phyloP scores from a whole-genome alignment of 306 rosid species.

The Trifolium pratense region DNA sequence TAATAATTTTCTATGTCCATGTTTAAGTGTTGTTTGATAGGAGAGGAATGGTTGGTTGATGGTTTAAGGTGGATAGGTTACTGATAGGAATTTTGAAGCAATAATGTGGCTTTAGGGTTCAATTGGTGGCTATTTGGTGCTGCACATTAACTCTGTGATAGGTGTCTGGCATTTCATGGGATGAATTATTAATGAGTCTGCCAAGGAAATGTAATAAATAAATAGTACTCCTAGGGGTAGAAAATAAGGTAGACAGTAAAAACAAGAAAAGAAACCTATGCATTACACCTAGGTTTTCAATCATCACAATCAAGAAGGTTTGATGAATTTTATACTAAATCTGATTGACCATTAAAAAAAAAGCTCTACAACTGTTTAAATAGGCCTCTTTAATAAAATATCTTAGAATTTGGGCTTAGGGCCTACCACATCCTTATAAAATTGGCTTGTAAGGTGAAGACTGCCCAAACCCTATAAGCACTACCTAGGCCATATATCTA shows the following conservation, averaged over 20 bases:
- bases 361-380: background rate
- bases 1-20: background rate
- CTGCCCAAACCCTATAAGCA: background rate
- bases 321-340: background rate
- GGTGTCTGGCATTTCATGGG: background rate
- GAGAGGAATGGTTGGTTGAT: background rate
- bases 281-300: slow-evolving; percentile 13
- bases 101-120: slow-evolving; percentile 10
- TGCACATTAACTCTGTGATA: background rate
- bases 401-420: background rate
- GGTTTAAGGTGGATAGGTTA: background rate
- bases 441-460: background rate
- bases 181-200: slow-evolving; percentile 3
- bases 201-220: slow-evolving; percentile 14
- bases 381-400: background rate
- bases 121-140: slow-evolving; percentile 13
- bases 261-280: slow-evolving; percentile 14
- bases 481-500: background rate
- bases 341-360: background rate
- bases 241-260: slow-evolving; percentile 17
- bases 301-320: slow-evolving; percentile 4
- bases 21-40: slow-evolving; percentile 17
- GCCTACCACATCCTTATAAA: background rate
- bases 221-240: too few species aligned
- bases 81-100: slow-evolving; percentile 5